Conservation (phyloP, 176 grass and related monocot species). For the Pontederia paniculata region DNA sequence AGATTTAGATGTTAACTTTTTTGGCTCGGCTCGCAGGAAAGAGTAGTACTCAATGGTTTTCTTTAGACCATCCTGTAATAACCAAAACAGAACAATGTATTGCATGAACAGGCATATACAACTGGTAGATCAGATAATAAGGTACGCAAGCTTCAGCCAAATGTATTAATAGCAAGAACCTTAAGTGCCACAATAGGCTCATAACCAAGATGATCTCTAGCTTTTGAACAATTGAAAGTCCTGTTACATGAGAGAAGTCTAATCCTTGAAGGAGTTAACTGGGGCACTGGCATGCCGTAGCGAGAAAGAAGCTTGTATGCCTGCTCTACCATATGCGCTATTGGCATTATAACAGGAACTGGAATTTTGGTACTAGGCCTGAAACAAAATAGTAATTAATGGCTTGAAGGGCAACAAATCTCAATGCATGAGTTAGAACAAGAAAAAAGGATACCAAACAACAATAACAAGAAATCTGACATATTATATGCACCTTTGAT, state of each 20-base stretch:
- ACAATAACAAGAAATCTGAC: background rate
- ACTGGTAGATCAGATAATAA: slow-evolving; percentile 4
- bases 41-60: slow-evolving; percentile 77
- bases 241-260: slow-evolving; percentile 87
- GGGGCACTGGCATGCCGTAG: slow-evolving; percentile 91
- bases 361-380: slow-evolving; percentile 94
- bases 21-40: slow-evolving; percentile 56
- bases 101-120: background rate
- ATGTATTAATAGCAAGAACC: slow-evolving; percentile 30
- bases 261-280: slow-evolving; percentile 94
- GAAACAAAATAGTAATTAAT: slow-evolving; percentile 17
- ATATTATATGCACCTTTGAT: slow-evolving; percentile 55
- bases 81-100: slow-evolving; percentile 7
- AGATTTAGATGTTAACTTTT: slow-evolving; percentile 69
- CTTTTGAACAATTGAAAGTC: slow-evolving; percentile 77
- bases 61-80: slow-evolving; percentile 75
- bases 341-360: slow-evolving; percentile 79
- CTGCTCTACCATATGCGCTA: slow-evolving; percentile 84
- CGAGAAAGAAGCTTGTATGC: slow-evolving; percentile 60
- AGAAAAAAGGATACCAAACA: background rate
- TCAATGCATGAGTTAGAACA: no score
- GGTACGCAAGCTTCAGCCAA: slow-evolving; percentile 9
- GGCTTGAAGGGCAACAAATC: no score
- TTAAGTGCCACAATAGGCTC: slow-evolving; percentile 82
- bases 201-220: slow-evolving; percentile 89